Evolutionary conservation across 2,329 filamentous ascomycete genomes (phyloP), one percentile per base, ranked within the genome.

Genomic region (Stylonectria norvegica): DNA sequence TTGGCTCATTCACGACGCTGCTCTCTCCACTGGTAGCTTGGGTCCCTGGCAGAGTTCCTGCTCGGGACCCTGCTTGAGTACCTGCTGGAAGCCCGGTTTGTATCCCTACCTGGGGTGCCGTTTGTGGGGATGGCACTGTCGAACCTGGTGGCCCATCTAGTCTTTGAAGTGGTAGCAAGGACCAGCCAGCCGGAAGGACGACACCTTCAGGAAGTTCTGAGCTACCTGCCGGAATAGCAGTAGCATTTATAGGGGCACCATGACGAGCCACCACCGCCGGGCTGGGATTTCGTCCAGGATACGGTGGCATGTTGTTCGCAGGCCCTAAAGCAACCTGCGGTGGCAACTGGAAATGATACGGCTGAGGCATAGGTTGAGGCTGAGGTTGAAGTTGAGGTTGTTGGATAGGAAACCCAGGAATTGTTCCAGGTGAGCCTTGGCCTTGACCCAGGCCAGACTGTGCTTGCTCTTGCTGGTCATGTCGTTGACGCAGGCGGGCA

Each of bases 151-250:
- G 36, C 6, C 63, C 67, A 36, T 76, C 72, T 7, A 78, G 50
- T 17, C 77, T 70, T 48, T 82, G 74, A 2, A 85, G 66, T 17
- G 81, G 81, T 32, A 84, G 64, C 27, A 85, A 61, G 16, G 78
- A 76, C 81, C 81, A 85, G 5, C 81, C 81, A 19, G 74, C 70
- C 3, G 81, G 81, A 15, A 85, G 72, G 5, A 75, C 70, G n/a
- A 85, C 70, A 5, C 81, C 81, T 38, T 79, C 73, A 0, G 81
- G 81, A 7, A 85, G 67, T 6, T 82, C 78, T 15, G 75, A 60
- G 50, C 78, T 81, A 14, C 79, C 79, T 4, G 79, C 67, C 4
- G 78, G 76, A 36, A 83, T 81, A 2, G 75, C 66, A 11, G 69
- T 61, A 8, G 72, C 62, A 29, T 71, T 69, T 2, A 67, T 57